Evolutionary conservation across 78 protist species (phyloP), one percentile per base, ranked within the genome.

Genomic region (Thecamonas trahens): DNA sequence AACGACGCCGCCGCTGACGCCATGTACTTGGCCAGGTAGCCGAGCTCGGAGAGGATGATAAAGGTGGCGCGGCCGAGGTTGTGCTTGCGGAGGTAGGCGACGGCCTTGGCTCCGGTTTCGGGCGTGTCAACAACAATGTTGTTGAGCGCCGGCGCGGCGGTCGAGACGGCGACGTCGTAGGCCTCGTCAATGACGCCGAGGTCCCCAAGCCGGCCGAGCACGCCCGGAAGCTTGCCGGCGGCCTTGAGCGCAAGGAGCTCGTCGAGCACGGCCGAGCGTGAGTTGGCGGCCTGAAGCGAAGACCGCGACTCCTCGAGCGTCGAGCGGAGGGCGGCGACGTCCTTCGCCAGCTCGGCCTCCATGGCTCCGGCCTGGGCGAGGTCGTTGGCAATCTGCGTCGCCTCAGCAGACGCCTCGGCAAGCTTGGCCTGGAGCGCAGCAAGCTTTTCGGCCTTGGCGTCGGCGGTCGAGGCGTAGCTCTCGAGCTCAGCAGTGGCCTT

Each of bases 141-240:
- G 63, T 94, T 74, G 35, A 96, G 71, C 1, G 80, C 72, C 54
- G 92, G 75, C 9, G 92, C 86, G 7, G 91, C 88, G 8, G 98
- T 92, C 14, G 93, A 82, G 35, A 92, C 81, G 32, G 99, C 99
- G 3, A 95, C 89, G 61, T 94, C 97, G 67, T 87, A 96, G 73
- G 70, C 42, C 44, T 7, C 83, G 26, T 85, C 92, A 45, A 98
- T 96, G 26, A 76, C 18, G 29, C 99, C 99, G 24, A 98, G 86
- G 38, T 90, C 89, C 34, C 99, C 98, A 37, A 98, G 86, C n/a
- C 98, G 73, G 8, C 99, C 99, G 55, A 74, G 75, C n/a, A 88
- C 69, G 26, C 94, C 94, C 0, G 58, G 9, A 26, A 90, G 22
- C 68, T 45, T 50, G 40, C 81, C 81, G 39, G n/a, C 3, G 11